Evolutionary conservation across 306 rosid species (phyloP).

Genomic region (Heteromeles arbutifolia): DNA sequence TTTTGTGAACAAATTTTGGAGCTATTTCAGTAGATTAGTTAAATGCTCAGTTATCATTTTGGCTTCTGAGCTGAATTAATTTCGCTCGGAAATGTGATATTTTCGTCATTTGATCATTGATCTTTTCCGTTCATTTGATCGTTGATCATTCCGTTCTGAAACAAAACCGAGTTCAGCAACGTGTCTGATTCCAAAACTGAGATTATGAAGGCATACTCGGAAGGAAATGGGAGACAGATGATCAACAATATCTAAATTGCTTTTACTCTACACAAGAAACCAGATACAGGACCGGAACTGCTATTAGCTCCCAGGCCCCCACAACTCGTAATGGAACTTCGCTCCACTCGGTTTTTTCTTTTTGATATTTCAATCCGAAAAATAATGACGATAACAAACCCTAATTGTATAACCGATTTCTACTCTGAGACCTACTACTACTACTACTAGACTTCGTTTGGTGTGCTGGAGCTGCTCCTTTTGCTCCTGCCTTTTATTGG

Average conservation of each 20-base stretch:
- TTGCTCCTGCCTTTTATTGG: slow-evolving; percentile 24
- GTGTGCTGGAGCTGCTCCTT: slow-evolving; percentile 22
- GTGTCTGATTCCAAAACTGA: not conserved
- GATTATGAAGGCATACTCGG: not conserved
- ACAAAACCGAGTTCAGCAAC: too few species aligned
- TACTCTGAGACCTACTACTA: not conserved
- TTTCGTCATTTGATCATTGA: not conserved
- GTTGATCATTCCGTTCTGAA: too few species aligned
- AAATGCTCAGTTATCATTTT: not conserved
- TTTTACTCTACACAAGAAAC: slow-evolving; percentile 15
- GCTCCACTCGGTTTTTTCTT: slow-evolving; percentile 60
- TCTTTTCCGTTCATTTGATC: too few species aligned
- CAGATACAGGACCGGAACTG: slow-evolving; percentile 7
- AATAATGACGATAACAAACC: not conserved
- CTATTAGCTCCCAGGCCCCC: slow-evolving; percentile 4
- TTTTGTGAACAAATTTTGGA: not conserved
- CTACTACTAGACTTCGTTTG: slow-evolving; percentile 31
- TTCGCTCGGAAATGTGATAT: not conserved
- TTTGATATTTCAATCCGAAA: not conserved
- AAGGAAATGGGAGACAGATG: not conserved
- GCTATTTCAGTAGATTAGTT: not conserved
- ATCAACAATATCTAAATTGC: slow-evolving; percentile 7
- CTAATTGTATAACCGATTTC: not conserved
- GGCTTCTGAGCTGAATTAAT: not conserved
- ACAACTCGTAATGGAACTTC: slow-evolving; percentile 48